Evolutionary conservation across 2,329 filamentous ascomycete species (phyloP).

Genomic region (Zymoseptoria pseudotritici): DNA sequence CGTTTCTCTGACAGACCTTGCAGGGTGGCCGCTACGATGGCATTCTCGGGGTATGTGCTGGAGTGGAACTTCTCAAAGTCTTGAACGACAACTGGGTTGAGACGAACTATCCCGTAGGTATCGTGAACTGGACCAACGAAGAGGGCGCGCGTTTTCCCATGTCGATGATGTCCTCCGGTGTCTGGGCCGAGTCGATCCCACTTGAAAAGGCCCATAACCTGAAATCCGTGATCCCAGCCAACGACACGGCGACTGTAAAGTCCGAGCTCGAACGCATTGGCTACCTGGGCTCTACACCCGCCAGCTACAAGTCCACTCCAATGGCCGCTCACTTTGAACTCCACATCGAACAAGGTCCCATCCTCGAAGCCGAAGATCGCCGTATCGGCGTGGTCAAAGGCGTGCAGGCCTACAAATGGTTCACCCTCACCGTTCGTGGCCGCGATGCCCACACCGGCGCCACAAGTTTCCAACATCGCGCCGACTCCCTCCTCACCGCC

Average conservation of each 20-base stretch:
- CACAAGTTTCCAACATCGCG: slow-evolving; percentile 58
- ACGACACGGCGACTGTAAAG: slow-evolving; percentile 55
- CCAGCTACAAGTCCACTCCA: slow-evolving; percentile 52
- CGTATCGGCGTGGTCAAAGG: slow-evolving; percentile 65
- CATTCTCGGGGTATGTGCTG: slow-evolving; percentile 66
- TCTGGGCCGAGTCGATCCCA: slow-evolving; percentile 65
- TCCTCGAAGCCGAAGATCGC: slow-evolving; percentile 57
- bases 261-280: slow-evolving; percentile 64
- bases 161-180: slow-evolving; percentile 66
- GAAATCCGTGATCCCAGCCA: slow-evolving; percentile 50
- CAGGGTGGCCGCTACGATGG: slow-evolving; percentile 65
- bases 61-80: slow-evolving; percentile 62
- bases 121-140: slow-evolving; percentile 78
- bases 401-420: slow-evolving; percentile 70
- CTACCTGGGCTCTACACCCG: slow-evolving; percentile 55
- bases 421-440: slow-evolving; percentile 58
- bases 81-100: slow-evolving; percentile 60
- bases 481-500: slow-evolving; percentile 62
- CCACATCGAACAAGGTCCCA: slow-evolving; percentile 77
- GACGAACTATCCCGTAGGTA: slow-evolving; percentile 64
- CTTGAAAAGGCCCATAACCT: slow-evolving; percentile 55
- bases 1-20: background rate
- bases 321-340: slow-evolving; percentile 75
- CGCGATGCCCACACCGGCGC: slow-evolving; percentile 69
- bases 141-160: slow-evolving; percentile 74